Conservation (phyloP, 352 stramenopile species). For the Globisporangium paddicum region DNA sequence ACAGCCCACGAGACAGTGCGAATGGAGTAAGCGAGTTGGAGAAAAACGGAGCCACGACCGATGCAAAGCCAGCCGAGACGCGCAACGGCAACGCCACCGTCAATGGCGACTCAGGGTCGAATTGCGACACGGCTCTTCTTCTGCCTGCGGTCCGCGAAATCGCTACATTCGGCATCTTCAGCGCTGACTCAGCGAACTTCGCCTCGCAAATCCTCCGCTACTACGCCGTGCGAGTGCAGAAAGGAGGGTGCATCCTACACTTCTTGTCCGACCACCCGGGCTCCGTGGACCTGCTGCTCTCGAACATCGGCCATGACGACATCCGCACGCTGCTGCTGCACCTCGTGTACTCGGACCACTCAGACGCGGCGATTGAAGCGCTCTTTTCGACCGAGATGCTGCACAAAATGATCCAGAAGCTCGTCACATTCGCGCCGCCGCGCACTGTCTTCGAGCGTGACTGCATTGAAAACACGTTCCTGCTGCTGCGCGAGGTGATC, state of each 20-base stretch:
- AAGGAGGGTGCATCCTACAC: slow-evolving; percentile 72
- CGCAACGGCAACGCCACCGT: neutral
- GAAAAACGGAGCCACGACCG: slow-evolving; percentile 3
- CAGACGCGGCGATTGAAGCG: slow-evolving; percentile 61
- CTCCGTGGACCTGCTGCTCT: slow-evolving; percentile 68
- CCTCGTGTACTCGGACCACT: slow-evolving; percentile 83
- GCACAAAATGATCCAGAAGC: slow-evolving; percentile 71
- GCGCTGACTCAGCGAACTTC: slow-evolving; percentile 74
- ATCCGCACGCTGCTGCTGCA: slow-evolving; percentile 73
- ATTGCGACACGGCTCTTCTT: slow-evolving; percentile 22
- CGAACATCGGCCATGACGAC: slow-evolving; percentile 80
- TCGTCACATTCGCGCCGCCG: slow-evolving; percentile 66
- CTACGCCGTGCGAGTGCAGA: slow-evolving; percentile 72
- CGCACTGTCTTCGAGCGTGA: slow-evolving; percentile 71
- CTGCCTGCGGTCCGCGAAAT: slow-evolving; percentile 39
- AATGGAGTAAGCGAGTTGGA: slow-evolving; percentile 2
- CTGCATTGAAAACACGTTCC: slow-evolving; percentile 77
- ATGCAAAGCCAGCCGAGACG: slow-evolving; percentile 11
- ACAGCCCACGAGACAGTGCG: slow-evolving; percentile 14
- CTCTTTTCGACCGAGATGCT: slow-evolving; percentile 71
- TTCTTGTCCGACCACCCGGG: slow-evolving; percentile 51
- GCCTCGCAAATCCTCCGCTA: slow-evolving; percentile 78
- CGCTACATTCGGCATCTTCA: slow-evolving; percentile 63
- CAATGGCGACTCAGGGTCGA: slow-evolving; percentile 15
- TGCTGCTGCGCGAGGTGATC: slow-evolving; percentile 76